Percentiles rank a stretch among this genome's conserved stretches.
Conservation (phyloP, 805 yeast species). For the Soucietia sequanensis region DNA sequence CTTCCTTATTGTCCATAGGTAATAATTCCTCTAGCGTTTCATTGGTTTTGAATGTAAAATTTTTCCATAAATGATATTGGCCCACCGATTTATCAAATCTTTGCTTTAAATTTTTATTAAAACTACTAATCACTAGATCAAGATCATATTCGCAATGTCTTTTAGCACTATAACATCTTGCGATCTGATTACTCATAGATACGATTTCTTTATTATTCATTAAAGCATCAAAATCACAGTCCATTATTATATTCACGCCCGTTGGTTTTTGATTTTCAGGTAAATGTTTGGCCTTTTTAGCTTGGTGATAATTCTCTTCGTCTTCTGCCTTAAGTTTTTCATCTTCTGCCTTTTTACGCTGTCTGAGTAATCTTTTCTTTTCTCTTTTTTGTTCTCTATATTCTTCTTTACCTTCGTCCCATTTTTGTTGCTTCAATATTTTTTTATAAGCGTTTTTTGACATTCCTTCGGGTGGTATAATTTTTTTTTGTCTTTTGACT, state of each 20-base stretch:
- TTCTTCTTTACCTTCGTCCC: slow-evolving; percentile 66
- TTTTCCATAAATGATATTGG: slow-evolving; percentile 67
- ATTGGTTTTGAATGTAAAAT: slow-evolving; percentile 49
- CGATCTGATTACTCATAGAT: slow-evolving; percentile 76
- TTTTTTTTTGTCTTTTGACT: slow-evolving; percentile 5
- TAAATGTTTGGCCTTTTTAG: slow-evolving; percentile 26
- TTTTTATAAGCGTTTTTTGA: slow-evolving; percentile 84
- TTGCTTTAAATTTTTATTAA: slow-evolving; percentile 60
- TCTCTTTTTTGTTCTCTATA: slow-evolving; percentile 54
- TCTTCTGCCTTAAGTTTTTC: slow-evolving; percentile 25
- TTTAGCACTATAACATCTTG: slow-evolving; percentile 79
- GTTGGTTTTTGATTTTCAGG: slow-evolving; percentile 46
- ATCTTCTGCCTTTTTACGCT: slow-evolving; percentile 13
- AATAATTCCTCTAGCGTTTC: slow-evolving; percentile 27
- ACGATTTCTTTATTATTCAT: slow-evolving; percentile 74
- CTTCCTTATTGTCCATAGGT: slow-evolving; percentile 23
- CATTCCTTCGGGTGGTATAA: slow-evolving; percentile 81
- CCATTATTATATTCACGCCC: slow-evolving; percentile 63
- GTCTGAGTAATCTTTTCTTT: slow-evolving; percentile 44
- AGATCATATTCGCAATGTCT: slow-evolving; percentile 58
- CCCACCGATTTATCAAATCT: slow-evolving; percentile 65
- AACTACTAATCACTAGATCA: slow-evolving; percentile 59
- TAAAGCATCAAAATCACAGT: slow-evolving; percentile 86
- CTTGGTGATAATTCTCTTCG: slow-evolving; percentile 26
- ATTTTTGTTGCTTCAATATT: slow-evolving; percentile 52